Conservation (phyloP, 1,139 yeast species). For the Yamadazyma jaroonii region DNA sequence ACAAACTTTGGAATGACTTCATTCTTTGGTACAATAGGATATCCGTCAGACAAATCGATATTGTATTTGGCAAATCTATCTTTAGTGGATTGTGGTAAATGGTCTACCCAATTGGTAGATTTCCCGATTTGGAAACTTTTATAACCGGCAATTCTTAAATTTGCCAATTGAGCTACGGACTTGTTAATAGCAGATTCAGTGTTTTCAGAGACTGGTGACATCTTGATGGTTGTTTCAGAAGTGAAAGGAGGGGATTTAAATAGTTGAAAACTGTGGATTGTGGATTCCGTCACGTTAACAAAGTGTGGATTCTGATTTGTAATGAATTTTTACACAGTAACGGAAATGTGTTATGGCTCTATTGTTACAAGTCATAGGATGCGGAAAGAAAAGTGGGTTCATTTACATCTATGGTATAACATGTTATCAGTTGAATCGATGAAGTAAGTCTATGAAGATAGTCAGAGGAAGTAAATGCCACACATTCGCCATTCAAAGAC, state of each 20-base stretch:
- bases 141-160: slow-evolving; percentile 7
- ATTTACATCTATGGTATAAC: no score
- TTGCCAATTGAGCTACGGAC: slow-evolving; percentile 6
- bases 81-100: slow-evolving; percentile 17
- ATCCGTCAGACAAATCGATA: slow-evolving; percentile 32
- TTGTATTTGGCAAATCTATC: slow-evolving; percentile 26
- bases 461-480: no score
- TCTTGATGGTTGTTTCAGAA: not conserved
- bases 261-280: slow-evolving; percentile 3
- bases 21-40: slow-evolving; percentile 25
- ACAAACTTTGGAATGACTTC: slow-evolving; percentile 45
- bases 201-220: slow-evolving; percentile 6
- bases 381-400: no score
- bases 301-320: no score
- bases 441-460: no score
- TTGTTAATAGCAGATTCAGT: slow-evolving; percentile 3
- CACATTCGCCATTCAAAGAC: no score
- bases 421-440: no score
- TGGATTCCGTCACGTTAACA: no score
- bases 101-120: slow-evolving; percentile 14
- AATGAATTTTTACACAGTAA: no score
- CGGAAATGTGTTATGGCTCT: no score
- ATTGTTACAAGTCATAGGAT: no score
- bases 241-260: not conserved
- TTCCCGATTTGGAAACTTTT: slow-evolving; percentile 2